Percentiles rank a stretch among this genome's conserved stretches.
These are phyloP conservation scores for Penicillium sclerotigenum DNA, from an alignment of 2,329 filamentous ascomycete species.

Conservation along the genomic window DNA sequence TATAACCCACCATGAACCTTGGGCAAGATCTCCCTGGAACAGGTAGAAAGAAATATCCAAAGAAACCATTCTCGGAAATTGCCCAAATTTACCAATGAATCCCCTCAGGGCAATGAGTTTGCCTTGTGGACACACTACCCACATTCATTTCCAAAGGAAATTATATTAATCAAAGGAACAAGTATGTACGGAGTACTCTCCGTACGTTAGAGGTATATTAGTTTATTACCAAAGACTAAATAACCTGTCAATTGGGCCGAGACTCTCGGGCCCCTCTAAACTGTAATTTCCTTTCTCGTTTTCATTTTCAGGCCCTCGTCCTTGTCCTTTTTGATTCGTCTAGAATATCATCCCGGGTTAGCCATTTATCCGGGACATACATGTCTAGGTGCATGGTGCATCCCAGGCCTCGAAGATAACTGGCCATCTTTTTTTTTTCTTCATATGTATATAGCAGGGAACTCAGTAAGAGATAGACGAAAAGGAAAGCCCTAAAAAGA, in stretches of 20 bases:
- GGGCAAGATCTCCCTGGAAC: neutral
- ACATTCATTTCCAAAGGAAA: conserved; percentile 1
- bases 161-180: neutral
- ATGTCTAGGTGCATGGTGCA: neutral
- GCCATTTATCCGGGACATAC: conserved; percentile 1
- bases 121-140: neutral
- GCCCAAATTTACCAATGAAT: neutral
- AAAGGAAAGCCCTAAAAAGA: neutral
- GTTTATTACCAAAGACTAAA: neutral
- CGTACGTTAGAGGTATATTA: neutral
- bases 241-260: neutral
- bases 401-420: neutral
- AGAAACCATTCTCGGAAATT: neutral
- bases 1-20: neutral
- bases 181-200: neutral
- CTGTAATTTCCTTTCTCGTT: neutral
- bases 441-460: neutral
- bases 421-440: neutral
- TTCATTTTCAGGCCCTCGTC: too few relatives aligned
- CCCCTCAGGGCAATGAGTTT: too few relatives aligned
- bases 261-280: conserved; percentile 1
- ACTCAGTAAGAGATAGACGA: neutral
- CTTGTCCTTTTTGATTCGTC: neutral
- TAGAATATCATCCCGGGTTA: neutral
- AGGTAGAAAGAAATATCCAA: neutral